These are phyloP conservation scores for Hypomyces rosellus DNA, from an alignment of 2,329 filamentous ascomycete genomes.

Conservation along the genomic window DNA sequence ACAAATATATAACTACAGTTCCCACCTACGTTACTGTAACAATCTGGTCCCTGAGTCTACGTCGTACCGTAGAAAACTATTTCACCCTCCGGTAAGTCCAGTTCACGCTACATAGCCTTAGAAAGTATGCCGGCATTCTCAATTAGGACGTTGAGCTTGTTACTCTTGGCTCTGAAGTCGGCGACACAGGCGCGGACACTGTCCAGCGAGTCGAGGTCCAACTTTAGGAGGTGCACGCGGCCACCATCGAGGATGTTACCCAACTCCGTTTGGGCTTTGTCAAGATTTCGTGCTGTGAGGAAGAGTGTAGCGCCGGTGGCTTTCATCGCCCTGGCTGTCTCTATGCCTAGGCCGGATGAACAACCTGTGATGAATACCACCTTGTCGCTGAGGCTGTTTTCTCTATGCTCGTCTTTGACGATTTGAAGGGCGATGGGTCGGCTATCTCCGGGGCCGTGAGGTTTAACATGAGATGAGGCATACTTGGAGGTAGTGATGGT, in stretches of 20 bases:
- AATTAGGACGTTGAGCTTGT: constrained; percentile 30
- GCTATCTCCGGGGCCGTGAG: constrained; percentile 30
- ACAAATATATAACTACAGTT: too few species aligned
- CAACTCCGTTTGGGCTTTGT: constrained; percentile 18
- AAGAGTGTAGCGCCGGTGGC: constrained; percentile 27
- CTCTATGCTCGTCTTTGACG: constrained; percentile 28
- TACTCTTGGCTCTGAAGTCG: constrained; percentile 14
- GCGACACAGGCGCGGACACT: constrained; percentile 19
- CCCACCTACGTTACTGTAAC: too few species aligned
- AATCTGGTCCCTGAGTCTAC: too few species aligned
- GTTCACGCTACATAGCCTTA: too few species aligned
- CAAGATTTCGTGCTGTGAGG: constrained; percentile 19
- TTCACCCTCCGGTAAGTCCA: too few species aligned
- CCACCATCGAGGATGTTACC: constrained; percentile 12
- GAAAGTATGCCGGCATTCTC: constrained; percentile 38
- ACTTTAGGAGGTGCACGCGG: constrained; percentile 16
- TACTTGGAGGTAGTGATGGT: constrained; percentile 1
- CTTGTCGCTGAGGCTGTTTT: constrained; percentile 29
- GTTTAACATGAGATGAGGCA: constrained; percentile 28
- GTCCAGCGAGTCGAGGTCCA: constrained; percentile 21
- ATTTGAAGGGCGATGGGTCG: constrained; percentile 36
- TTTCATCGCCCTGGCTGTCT: constrained; percentile 38
- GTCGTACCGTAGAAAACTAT: too few species aligned
- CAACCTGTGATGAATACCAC: constrained; percentile 38
- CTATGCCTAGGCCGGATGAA: constrained; percentile 37